These are phyloP conservation scores for Auriscalpium microsporum DNA, from an alignment of 768 basidiomycete genomes.

Conservation along the genomic window DNA sequence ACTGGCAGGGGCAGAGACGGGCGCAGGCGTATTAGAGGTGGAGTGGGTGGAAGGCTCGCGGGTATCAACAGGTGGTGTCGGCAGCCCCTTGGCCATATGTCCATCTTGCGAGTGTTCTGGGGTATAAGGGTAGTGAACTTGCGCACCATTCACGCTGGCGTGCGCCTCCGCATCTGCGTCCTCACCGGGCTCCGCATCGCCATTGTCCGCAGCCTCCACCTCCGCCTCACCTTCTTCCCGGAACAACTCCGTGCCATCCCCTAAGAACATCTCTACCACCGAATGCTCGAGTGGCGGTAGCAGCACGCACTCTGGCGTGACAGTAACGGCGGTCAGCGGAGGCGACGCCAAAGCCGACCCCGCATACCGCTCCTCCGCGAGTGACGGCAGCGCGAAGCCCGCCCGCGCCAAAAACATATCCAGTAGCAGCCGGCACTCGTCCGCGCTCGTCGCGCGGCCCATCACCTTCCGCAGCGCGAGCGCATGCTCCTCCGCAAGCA, in stretches of 20 bases:
- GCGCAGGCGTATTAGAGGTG: not conserved
- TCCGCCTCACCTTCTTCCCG: too few species aligned
- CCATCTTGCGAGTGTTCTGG: not conserved
- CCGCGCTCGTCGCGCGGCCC: conserved; percentile 58
- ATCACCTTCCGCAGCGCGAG: conserved; percentile 63
- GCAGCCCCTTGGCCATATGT: not conserved
- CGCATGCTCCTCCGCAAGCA: conserved; percentile 38
- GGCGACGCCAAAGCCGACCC: not conserved
- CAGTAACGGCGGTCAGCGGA: not conserved
- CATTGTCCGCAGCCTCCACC: too few species aligned
- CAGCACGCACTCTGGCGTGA: too few species aligned
- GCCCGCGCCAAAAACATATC: conserved; percentile 62
- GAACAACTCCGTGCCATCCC: not conserved
- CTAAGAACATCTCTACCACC: not conserved
- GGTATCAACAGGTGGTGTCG: conserved; percentile 1
- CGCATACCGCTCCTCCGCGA: not conserved
- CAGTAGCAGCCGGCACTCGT: conserved; percentile 79
- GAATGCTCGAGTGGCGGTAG: not conserved
- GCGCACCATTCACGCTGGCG: not conserved
- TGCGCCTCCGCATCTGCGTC: not conserved
- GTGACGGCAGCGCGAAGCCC: conserved; percentile 3
- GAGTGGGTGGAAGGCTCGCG: not conserved
- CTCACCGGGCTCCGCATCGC: too few species aligned
- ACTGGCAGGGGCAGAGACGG: not conserved
- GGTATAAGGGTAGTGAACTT: not conserved